A percentile compares a stretch with the other conserved stretches of the same genome.
Evolutionary conservation across 768 basidiomycete species (phyloP).

Genomic region (Lepiota subincarnata): DNA sequence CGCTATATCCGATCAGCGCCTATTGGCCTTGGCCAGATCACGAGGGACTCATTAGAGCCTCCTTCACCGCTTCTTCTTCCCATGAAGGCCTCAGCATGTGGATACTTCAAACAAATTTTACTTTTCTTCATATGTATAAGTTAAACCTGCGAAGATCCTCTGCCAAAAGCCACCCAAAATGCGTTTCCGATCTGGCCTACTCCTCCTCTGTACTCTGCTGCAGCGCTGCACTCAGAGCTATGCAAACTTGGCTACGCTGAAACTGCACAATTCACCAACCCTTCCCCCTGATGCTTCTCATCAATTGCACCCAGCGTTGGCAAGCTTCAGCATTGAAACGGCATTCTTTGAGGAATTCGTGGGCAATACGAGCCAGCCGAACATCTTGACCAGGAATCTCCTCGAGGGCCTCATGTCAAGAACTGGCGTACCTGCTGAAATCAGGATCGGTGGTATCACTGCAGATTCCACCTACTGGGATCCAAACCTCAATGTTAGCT

Average conservation of each 20-base stretch:
- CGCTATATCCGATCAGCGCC: background rate
- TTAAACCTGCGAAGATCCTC: background rate
- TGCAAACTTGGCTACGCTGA: constrained; percentile 6
- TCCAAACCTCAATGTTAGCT: constrained; percentile 31
- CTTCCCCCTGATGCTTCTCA: constrained; percentile 43
- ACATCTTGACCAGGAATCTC: constrained; percentile 37
- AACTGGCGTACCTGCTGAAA: constrained; percentile 40
- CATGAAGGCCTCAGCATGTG: constrained; percentile 3
- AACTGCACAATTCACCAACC: constrained; percentile 23
- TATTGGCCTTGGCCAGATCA: background rate
- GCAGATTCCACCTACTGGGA: constrained; percentile 52
- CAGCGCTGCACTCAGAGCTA: background rate
- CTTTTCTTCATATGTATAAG: too few species aligned
- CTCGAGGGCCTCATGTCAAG: constrained; percentile 42
- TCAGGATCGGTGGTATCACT: constrained; percentile 51
- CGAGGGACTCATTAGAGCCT: background rate
- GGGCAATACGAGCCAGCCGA: constrained; percentile 41
- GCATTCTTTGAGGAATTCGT: constrained; percentile 49
- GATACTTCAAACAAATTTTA: background rate
- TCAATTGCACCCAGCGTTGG: constrained; percentile 38
- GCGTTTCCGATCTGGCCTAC: background rate
- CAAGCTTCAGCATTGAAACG: constrained; percentile 53
- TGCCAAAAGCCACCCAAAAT: background rate
- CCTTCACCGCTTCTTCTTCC: background rate
- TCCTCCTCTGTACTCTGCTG: background rate